Conservation (phyloP, 495 filamentous ascomycete genomes). For the Penicillium robsamsonii region DNA sequence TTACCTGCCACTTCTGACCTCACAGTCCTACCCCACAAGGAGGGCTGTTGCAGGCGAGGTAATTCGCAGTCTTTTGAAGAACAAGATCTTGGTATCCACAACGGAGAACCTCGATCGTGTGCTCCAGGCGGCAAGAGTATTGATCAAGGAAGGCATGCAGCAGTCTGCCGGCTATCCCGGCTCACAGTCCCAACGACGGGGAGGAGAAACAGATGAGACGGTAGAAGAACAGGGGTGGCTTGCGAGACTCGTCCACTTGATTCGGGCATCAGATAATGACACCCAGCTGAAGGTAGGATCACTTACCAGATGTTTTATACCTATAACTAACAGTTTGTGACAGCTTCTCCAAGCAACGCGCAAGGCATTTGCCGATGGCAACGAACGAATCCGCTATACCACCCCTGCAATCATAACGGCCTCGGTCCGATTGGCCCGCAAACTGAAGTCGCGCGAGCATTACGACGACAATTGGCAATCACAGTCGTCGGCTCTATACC, state of each 20-base stretch:
- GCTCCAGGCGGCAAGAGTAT: conserved; percentile 78
- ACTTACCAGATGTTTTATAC: background rate
- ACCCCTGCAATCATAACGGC: conserved; percentile 90
- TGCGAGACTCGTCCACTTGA: conserved; percentile 84
- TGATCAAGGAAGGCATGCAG: conserved; percentile 91
- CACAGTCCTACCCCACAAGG: conserved; percentile 91
- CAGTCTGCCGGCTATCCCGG: conserved; percentile 81
- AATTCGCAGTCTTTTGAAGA: conserved; percentile 71
- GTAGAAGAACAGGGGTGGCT: conserved; percentile 97
- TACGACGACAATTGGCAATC: conserved; percentile 93
- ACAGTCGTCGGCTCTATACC: conserved; percentile 84
- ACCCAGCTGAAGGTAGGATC: conserved; percentile 75
- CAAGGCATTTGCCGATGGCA: conserved; percentile 87
- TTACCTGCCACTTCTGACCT: conserved; percentile 83
- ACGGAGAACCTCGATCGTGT: conserved; percentile 82
- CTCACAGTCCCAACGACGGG: conserved; percentile 61
- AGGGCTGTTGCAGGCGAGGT: conserved; percentile 88
- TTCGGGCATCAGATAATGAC: conserved; percentile 80
- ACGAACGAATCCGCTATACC: conserved; percentile 92
- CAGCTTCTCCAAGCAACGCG: conserved; percentile 82
- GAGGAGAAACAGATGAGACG: conserved; percentile 85
- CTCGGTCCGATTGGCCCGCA: conserved; percentile 83
- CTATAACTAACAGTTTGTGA: conserved; percentile 26
- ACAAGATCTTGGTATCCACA: conserved; percentile 73
- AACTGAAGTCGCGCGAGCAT: conserved; percentile 88